phyloP scores from a whole-genome alignment of 306 rosid species.

The Cucurbita pepo region DNA sequence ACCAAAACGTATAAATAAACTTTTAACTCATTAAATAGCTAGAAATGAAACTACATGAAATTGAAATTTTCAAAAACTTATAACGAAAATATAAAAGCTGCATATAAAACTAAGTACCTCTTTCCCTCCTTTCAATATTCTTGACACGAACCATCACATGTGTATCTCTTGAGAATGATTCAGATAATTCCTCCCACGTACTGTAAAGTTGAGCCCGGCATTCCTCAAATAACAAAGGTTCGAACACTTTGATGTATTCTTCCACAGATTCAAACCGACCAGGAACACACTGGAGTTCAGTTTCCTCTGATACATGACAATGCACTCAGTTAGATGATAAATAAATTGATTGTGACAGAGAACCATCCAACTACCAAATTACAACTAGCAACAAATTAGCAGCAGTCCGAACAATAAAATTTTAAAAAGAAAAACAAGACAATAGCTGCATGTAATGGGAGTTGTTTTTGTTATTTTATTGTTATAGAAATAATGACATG shows the following conservation, averaged over 20 bases:
- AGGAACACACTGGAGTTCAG: conserved; percentile 86
- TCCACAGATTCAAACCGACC: conserved; percentile 86
- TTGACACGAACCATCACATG: conserved; percentile 80
- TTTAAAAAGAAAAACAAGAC: not conserved
- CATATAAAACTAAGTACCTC: conserved; percentile 39
- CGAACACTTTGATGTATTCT: conserved; percentile 81
- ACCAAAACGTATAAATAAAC: not conserved
- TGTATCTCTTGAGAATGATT: conserved; percentile 69
- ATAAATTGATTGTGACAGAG: not conserved
- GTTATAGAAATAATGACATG: not conserved
- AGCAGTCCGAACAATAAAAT: not conserved
- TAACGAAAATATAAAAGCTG: conserved; percentile 1
- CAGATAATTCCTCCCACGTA: conserved; percentile 87
- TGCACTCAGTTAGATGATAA: conserved; percentile 9
- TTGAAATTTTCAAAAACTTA: not conserved
- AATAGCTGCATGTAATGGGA: not conserved
- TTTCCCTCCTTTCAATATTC: conserved; percentile 79
- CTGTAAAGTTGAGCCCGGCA: conserved; percentile 97
- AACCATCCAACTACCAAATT: not conserved
- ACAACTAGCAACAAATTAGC: not conserved
- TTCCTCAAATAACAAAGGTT: conserved; percentile 97
- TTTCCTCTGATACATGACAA: conserved; percentile 49
- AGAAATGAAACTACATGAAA: not conserved
- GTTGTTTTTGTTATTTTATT: not conserved
- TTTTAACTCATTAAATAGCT: not conserved